Evolutionary conservation across 441 rosid species (phyloP), one percentile per base, ranked within the genome.

Genomic region (Euphorbia celastroides): DNA sequence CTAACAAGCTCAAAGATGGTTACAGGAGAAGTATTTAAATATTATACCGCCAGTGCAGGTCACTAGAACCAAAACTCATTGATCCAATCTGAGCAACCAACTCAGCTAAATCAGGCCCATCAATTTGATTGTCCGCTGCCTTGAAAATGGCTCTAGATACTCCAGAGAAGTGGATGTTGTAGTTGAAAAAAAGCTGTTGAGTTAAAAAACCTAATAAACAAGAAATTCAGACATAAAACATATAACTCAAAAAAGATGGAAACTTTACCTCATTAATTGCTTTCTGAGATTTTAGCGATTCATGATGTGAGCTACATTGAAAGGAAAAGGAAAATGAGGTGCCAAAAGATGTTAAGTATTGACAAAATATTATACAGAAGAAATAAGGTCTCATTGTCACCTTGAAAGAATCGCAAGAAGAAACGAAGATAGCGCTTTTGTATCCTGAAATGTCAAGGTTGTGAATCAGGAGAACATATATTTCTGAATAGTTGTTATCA

Each of bases 11-110:
- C 60, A 25, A 60, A 59, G 46, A 44, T 60, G 70, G 51, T 51
- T 72, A 79, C 60, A 16, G 22, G 44, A 34, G 31, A 70, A 65
- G 74, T 17, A 44, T 50, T 54, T 56, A 69, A 48, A 70, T 69
- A 65, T 58, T n/a, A 75, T 85, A 96, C 98, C 98, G 84, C 99
- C 99, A 96, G 75, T 96, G 99, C 86, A 92, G 80, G 77, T 88
- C 85, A 66, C 82, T 77, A 54, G 96, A 88, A 78, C 93, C 97
- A 81, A 89, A 92, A 83, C 99, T 83, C 95, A 90, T 84, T 58
- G 96, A 81, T 80, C 85, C 78, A 70, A 96, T 92, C 75, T 78
- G 91, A 74, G 99, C 86, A 82, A 96, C 84, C 79, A 96, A 82
- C 79, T 85, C 85, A 65, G 82, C 76, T 69, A 92, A 92, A 74